Evolutionary conservation across 495 filamentous ascomycete species (phyloP).

Genomic region (Hyaloscypha bicolor): DNA sequence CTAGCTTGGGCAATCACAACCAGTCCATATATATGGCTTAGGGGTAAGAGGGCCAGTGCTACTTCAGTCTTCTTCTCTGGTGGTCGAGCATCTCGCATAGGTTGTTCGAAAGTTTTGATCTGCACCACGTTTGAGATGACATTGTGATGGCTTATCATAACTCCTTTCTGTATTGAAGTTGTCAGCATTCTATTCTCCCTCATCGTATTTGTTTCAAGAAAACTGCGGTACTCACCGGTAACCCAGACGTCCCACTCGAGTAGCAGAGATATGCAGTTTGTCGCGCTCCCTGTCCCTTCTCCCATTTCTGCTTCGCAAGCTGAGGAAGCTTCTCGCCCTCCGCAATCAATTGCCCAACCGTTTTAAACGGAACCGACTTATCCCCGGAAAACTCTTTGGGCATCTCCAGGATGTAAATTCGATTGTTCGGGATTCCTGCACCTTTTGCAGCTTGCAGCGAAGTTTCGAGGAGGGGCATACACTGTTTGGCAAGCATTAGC

Average conservation of each 20-base stretch:
- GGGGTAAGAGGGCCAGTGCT: slow-evolving; percentile 72
- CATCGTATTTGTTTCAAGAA: not conserved
- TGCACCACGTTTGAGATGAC: slow-evolving; percentile 85
- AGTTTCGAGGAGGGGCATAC: slow-evolving; percentile 68
- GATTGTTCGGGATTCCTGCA: slow-evolving; percentile 68
- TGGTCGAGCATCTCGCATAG: slow-evolving; percentile 33
- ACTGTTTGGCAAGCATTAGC: slow-evolving; percentile 36
- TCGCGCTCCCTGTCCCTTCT: slow-evolving; percentile 71
- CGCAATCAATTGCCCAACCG: slow-evolving; percentile 67
- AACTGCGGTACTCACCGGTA: slow-evolving; percentile 50
- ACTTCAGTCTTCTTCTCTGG: slow-evolving; percentile 53
- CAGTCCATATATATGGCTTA: slow-evolving; percentile 86
- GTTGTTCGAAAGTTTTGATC: slow-evolving; percentile 56
- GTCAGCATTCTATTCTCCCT: slow-evolving; percentile 32
- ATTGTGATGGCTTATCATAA: slow-evolving; percentile 89
- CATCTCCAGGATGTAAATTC: slow-evolving; percentile 73
- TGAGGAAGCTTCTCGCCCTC: slow-evolving; percentile 63
- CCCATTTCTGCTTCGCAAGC: slow-evolving; percentile 69
- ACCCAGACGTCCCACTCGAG: slow-evolving; percentile 84
- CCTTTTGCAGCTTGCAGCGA: slow-evolving; percentile 69
- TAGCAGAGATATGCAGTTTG: slow-evolving; percentile 87
- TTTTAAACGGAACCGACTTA: slow-evolving; percentile 61
- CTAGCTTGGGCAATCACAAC: slow-evolving; percentile 73
- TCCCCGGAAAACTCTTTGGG: slow-evolving; percentile 55
- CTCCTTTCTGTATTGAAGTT: slow-evolving; percentile 71